phyloP scores from a whole-genome alignment of 495 filamentous ascomycete species.

The Evernia prunastri region DNA sequence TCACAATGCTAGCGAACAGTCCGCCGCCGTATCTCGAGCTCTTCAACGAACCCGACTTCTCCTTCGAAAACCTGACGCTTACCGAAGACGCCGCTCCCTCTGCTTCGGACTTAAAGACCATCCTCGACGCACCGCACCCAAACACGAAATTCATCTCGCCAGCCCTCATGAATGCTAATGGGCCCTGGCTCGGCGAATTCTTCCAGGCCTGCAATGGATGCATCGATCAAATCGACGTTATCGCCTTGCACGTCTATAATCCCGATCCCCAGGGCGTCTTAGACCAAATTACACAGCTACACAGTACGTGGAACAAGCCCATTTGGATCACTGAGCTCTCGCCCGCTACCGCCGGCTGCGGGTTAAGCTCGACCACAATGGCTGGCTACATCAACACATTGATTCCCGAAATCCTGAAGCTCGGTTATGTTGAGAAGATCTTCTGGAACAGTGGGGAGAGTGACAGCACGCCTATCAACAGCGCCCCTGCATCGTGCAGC shows the following conservation, averaged over 20 bases:
- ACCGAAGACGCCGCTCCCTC: constrained; percentile 15
- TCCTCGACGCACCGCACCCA: constrained; percentile 12
- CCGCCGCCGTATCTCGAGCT: constrained; percentile 24
- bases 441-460: constrained; percentile 27
- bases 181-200: constrained; percentile 23
- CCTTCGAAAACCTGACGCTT: constrained; percentile 16
- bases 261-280: constrained; percentile 14
- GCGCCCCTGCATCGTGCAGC: constrained; percentile 17
- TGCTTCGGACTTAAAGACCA: constrained; percentile 4
- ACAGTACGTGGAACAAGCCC: constrained; percentile 19
- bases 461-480: neutral
- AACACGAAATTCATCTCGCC: constrained; percentile 23
- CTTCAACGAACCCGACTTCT: constrained; percentile 28
- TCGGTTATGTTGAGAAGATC: constrained; percentile 26
- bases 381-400: constrained; percentile 19
- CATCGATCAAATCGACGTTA: constrained; percentile 22
- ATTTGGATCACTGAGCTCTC: constrained; percentile 29
- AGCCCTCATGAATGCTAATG: constrained; percentile 13
- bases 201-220: constrained; percentile 21
- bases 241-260: constrained; percentile 23
- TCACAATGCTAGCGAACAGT: constrained; percentile 10
- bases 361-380: neutral
- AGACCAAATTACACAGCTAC: constrained; percentile 11
- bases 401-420: constrained; percentile 12
- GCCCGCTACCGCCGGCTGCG: constrained; percentile 15